phyloP scores from a whole-genome alignment of 1,284 basidiomycete genomes.

The Coriolopsis trogii region DNA sequence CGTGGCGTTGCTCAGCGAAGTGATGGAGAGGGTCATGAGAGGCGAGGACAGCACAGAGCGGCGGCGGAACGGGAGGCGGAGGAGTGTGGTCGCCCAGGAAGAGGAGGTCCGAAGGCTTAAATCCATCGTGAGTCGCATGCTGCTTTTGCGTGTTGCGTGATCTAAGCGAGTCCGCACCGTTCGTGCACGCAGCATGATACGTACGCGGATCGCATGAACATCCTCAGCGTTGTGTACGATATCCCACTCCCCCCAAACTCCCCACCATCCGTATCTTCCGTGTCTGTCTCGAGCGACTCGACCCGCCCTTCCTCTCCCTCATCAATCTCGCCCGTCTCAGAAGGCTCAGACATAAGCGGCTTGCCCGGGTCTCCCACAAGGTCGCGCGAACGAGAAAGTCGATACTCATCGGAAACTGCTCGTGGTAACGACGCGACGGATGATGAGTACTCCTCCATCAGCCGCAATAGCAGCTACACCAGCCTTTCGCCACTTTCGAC shows the following conservation, averaged over 20 bases:
- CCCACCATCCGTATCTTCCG: constrained; percentile 51
- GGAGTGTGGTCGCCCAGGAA: constrained; percentile 82
- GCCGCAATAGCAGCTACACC: constrained; percentile 19
- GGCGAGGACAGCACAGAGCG: constrained; percentile 78
- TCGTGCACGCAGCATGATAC: constrained; percentile 70
- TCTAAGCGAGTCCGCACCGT: constrained; percentile 11
- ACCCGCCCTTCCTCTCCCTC: constrained; percentile 52
- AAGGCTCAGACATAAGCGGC: constrained; percentile 48
- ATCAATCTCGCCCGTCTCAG: constrained; percentile 56
- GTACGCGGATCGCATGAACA: constrained; percentile 87
- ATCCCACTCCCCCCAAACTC: constrained; percentile 74
- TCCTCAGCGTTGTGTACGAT: constrained; percentile 82
- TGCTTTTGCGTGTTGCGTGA: constrained; percentile 3
- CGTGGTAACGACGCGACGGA: constrained; percentile 25
- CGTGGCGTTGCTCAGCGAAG: constrained; percentile 79
- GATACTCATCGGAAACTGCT: constrained; percentile 33
- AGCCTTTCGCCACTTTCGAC: constrained; percentile 28
- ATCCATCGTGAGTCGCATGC: constrained; percentile 67
- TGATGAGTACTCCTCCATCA: constrained; percentile 35
- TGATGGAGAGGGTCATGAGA: constrained; percentile 83
- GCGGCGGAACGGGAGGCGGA: constrained; percentile 59
- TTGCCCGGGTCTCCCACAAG: constrained; percentile 37
- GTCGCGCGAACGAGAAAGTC: constrained; percentile 36
- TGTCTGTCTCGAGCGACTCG: constrained; percentile 52
- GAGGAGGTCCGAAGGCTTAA: constrained; percentile 81